Base-by-base conservation (phyloP, 2,329 filamentous ascomycete genomes). In the Mycocentrospora acerina region DNA sequence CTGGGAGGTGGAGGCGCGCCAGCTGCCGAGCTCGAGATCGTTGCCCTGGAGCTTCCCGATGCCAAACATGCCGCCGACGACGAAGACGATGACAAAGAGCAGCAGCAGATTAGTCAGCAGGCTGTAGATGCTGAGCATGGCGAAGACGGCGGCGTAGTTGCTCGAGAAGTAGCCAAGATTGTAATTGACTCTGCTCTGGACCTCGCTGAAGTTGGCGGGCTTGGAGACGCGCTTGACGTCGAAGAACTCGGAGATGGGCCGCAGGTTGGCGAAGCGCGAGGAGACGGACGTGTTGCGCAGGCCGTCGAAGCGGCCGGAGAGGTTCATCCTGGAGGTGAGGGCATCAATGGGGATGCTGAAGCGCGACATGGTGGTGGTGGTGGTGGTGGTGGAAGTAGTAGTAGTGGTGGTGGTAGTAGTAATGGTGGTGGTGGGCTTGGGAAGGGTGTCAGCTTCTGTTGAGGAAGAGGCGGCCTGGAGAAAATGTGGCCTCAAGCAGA, bases 121-220 rank as follows among this genome's bases (percentile, higher is more conserved):
- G 62, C 88, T 88, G 78, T 98, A 98, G 73, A 98, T 85, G 76
- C 86, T 88, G 64, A 98, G 85, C 85, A 98, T 94, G 59, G 87
- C 77, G 67, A 97, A 95, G 58, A 97, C 81, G 50, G 87, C 85
- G 55, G 87, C 86, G 80, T 98, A 98, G 77, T 98, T 98, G 85
- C 89, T 96, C 48, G 90, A 94, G 78, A 95, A 98, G 76, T 97
- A 86, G 68, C 86, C 83, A 53, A 98, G 75, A 72, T 98, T 98
- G 83, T 96, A 96, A 78, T 94, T 95, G 74, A 95, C 84, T 53
- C 91, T 83, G 57, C 85, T 90, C 72, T 97, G 91, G 51, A 89
- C 82, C 70, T 96, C 90, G 53, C 75, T 76, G 61, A 97, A 96
- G 75, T 94, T 94, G 64, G 81, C 81, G 18, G 93, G 93, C 76